Conservation (phyloP, 495 filamentous ascomycete species). For the Penicillium waksmanii region DNA sequence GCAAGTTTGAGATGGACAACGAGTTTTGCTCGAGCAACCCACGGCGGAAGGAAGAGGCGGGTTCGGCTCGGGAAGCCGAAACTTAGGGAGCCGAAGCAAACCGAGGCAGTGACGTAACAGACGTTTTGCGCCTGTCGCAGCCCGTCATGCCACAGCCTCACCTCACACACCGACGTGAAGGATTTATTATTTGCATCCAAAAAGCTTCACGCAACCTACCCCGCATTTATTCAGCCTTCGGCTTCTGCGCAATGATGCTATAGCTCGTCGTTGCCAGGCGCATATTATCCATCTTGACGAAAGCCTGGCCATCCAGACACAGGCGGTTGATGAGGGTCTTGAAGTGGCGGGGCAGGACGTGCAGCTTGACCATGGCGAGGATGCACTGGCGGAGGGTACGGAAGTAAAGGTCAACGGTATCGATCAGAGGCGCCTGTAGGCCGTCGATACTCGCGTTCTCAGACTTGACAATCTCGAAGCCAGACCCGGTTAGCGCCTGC, state of each 20-base stretch:
- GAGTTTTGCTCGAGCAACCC: background rate
- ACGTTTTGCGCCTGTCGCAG: background rate
- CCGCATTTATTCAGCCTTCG: conserved; percentile 24
- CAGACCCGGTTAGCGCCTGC: conserved; percentile 53
- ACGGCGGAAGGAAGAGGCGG: background rate
- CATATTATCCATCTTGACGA: conserved; percentile 66
- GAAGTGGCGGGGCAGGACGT: conserved; percentile 59
- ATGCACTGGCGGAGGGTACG: conserved; percentile 58
- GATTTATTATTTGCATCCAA: background rate
- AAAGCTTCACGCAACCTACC: background rate
- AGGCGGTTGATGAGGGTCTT: conserved; percentile 66
- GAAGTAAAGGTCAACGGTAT: conserved; percentile 64
- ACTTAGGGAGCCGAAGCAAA: background rate
- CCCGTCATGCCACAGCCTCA: conserved; percentile 1
- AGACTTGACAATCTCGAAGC: conserved; percentile 56
- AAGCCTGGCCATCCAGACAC: conserved; percentile 62
- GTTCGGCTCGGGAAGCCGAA: conserved; percentile 1
- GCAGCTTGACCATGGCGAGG: conserved; percentile 55
- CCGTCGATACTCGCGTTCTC: conserved; percentile 63
- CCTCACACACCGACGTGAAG: background rate
- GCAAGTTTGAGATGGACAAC: background rate
- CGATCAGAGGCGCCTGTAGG: conserved; percentile 62
- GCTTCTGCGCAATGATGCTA: conserved; percentile 64
- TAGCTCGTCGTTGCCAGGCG: conserved; percentile 64
- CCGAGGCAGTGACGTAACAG: background rate